Percentiles rank a stretch among this genome's conserved stretches.
phyloP scores from a whole-genome alignment of 306 rosid genomes.

The Ziziphus jujuba region DNA sequence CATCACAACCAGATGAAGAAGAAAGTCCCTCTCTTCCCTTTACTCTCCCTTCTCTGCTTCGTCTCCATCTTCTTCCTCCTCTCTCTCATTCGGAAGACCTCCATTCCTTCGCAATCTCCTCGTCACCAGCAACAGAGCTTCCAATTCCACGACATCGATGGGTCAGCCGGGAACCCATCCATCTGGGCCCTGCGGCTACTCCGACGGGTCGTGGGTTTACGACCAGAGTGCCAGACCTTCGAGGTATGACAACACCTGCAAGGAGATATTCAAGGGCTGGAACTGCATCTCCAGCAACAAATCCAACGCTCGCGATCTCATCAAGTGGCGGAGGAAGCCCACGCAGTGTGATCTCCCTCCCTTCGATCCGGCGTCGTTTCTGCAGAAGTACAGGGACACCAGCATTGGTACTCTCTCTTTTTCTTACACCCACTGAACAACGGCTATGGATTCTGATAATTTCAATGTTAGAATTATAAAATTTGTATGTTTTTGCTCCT shows the following conservation, averaged over 20 bases:
- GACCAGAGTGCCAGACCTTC: slow-evolving; percentile 27
- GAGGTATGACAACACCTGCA: slow-evolving; percentile 65
- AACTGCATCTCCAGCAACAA: slow-evolving; percentile 71
- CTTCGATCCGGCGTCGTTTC: slow-evolving; percentile 61
- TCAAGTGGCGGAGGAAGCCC: slow-evolving; percentile 82
- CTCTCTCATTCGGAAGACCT: slow-evolving; percentile 53
- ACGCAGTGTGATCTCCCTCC: slow-evolving; percentile 54
- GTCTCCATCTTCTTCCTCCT: slow-evolving; percentile 65
- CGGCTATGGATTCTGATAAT: slow-evolving; percentile 1
- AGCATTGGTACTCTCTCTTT: slow-evolving; percentile 59
- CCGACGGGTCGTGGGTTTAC: slow-evolving; percentile 64
- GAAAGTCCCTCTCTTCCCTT: slow-evolving; percentile 71
- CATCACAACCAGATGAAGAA: slow-evolving; percentile 47
- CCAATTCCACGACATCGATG: slow-evolving; percentile 19
- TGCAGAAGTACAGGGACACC: slow-evolving; percentile 43
- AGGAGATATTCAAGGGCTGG: slow-evolving; percentile 98
- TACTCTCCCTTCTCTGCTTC: slow-evolving; percentile 77
- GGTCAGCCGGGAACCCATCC: slow-evolving; percentile 10
- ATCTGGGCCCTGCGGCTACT: slow-evolving; percentile 51
- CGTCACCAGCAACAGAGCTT: slow-evolving; percentile 27
- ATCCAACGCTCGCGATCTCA: slow-evolving; percentile 59
- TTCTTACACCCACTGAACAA: neutral
- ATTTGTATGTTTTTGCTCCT: no score
- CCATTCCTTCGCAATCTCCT: slow-evolving; percentile 32
- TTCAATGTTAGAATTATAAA: neutral